Evolutionary conservation across 2,329 filamentous ascomycete species (phyloP), one percentile per base, ranked within the genome.

Genomic region (Pseudogymnoascus sp.): DNA sequence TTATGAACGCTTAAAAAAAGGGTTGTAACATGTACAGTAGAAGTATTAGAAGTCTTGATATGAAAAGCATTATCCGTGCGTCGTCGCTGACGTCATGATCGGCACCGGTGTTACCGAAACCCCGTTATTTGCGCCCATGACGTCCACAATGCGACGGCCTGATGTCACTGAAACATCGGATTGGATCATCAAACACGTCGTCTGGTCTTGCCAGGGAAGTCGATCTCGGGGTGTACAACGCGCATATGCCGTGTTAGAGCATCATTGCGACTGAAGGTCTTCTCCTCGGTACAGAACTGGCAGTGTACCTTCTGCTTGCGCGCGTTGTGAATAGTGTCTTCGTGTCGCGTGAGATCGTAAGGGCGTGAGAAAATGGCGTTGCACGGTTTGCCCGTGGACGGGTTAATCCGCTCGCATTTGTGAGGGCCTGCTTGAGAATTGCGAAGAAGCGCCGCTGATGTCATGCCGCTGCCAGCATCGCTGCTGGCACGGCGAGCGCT

Each of bases 251-350:
- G 82, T 12, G 93, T 97, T 59, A 97, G 81, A 1, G 95, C 95
- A 78, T 99, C 95, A 67, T 93, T 95, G 64, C 95, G 87, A 69
- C 92, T 96, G 73, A 99, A 99, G 0, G 91, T 96, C 82, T 97
- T 97, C 72, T 97, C 93, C 71, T 97, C 93, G 1, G 90, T 92
- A 77, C 95, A 99, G 59, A 96, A 78, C 66, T 93, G 87, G 76
- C 95, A 99, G 49, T 91, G 88, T 6, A 97, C 92, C 79, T 97
- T 97, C 75, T 93, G 88, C 81, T 97, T 97, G 70, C 90, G 87
- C 1, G 87, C 88, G 70, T 97, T 97, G 82, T 97, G 95, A 67
- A 97, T 97, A 0, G 95, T 97, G 68, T 97, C 93, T 75, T 99
- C 95, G 73, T 99, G 95, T 21, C 95, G 84, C 0, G 95, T 99